Percentiles rank a stretch among this genome's conserved stretches.
phyloP scores from a whole-genome alignment of 2,329 filamentous ascomycete genomes.

The Helotiales sp. region DNA sequence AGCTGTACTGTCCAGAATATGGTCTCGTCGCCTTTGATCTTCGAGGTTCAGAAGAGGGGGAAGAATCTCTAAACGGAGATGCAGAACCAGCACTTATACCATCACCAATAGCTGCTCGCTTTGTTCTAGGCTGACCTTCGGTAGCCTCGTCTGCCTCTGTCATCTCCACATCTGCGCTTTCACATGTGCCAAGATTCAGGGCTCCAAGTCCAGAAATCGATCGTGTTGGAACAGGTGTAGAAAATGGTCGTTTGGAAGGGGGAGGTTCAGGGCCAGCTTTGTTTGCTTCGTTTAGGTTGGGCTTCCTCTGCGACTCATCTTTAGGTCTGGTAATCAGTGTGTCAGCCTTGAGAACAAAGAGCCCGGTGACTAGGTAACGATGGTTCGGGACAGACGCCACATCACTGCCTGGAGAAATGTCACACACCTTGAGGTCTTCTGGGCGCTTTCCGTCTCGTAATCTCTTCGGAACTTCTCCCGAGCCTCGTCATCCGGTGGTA shows the following conservation, averaged over 20 bases:
- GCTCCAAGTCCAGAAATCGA: conserved; percentile 22
- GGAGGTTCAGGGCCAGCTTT: conserved; percentile 16
- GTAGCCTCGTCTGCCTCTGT: conserved; percentile 15
- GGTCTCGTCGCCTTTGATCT: conserved; percentile 27
- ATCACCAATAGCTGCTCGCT: conserved; percentile 29
- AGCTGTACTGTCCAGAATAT: conserved; percentile 17
- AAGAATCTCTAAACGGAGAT: conserved; percentile 25
- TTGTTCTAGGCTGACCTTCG: conserved; percentile 27
- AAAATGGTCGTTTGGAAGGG: conserved; percentile 5
- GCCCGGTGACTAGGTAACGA: not conserved
- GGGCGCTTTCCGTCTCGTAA: conserved; percentile 14
- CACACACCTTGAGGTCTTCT: conserved; percentile 17
- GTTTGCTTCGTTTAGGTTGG: conserved; percentile 17
- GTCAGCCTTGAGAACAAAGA: conserved; percentile 17
- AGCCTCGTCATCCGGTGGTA: conserved; percentile 16
- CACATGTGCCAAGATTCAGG: conserved; percentile 23
- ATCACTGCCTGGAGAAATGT: not conserved
- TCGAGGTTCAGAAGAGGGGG: conserved; percentile 24
- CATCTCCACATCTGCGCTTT: conserved; percentile 24
- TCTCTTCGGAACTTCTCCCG: conserved; percentile 7
- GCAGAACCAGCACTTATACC: conserved; percentile 32
- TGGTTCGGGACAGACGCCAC: not conserved
- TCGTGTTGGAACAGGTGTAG: conserved; percentile 1
- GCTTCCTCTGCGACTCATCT: conserved; percentile 19
- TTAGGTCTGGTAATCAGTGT: conserved; percentile 14